These are phyloP conservation scores for Hemileccinum rubropunctum DNA, from an alignment of 768 basidiomycete species.

Conservation along the genomic window DNA sequence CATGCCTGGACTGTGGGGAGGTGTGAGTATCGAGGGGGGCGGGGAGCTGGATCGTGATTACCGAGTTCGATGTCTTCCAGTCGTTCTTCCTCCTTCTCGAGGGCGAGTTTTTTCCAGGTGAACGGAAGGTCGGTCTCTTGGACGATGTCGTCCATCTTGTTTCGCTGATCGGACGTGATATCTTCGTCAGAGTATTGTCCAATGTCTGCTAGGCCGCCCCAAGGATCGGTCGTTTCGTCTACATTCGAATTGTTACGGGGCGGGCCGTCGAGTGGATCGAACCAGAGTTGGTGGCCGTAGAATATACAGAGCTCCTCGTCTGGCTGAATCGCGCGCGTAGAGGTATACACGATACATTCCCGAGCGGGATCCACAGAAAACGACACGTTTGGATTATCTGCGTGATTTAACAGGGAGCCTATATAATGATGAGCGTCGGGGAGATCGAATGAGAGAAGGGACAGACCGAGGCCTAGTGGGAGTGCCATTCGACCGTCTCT, in stretches of 20 bases:
- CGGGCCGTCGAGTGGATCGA: constrained; percentile 39
- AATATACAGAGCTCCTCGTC: constrained; percentile 81
- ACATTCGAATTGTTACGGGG: background rate
- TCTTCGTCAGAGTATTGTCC: background rate
- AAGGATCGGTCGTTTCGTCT: constrained; percentile 1
- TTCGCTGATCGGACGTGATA: background rate
- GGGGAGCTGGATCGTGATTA: background rate
- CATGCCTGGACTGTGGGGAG: constrained; percentile 60
- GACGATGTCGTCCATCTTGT: constrained; percentile 41
- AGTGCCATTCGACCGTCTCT: constrained; percentile 72
- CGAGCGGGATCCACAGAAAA: constrained; percentile 51
- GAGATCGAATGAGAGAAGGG: background rate
- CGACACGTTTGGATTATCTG: constrained; percentile 64
- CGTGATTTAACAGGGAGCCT: constrained; percentile 87
- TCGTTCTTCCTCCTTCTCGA: constrained; percentile 61
- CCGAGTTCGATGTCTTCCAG: constrained; percentile 46
- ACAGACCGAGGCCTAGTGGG: constrained; percentile 70
- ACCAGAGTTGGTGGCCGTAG: constrained; percentile 70
- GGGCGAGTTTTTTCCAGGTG: constrained; percentile 52
- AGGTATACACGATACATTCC: constrained; percentile 63
- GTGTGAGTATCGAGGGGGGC: background rate
- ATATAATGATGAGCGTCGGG: background rate
- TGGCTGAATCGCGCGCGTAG: constrained; percentile 47
- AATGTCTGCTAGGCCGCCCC: constrained; percentile 6
- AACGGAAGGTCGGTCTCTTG: constrained; percentile 66